A percentile compares a stretch with the other conserved stretches of the same genome.
These are phyloP conservation scores for Dendrostoma leiphaemia DNA, from an alignment of 2,329 filamentous ascomycete species.

Conservation along the genomic window DNA sequence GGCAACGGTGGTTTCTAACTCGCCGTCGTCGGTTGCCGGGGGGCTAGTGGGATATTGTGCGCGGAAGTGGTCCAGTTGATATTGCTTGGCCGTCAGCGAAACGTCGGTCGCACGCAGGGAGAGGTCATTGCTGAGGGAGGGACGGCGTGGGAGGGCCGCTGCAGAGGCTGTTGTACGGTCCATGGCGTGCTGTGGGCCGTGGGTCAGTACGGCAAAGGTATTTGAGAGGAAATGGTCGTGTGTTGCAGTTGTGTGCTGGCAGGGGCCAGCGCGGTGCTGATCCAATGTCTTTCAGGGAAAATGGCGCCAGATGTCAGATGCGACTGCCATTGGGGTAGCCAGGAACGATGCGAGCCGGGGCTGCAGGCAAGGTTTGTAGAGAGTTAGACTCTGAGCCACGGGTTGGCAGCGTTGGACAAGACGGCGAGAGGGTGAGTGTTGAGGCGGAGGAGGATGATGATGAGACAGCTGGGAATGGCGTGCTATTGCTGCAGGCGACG, in stretches of 20 bases:
- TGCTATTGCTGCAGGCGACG: slow-evolving; percentile 2
- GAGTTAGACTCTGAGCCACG: background rate
- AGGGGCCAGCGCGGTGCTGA: slow-evolving; percentile 2
- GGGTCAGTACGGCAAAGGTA: background rate
- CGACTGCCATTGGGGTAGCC: slow-evolving; percentile 15
- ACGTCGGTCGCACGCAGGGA: slow-evolving; percentile 10
- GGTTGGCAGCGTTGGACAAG: background rate
- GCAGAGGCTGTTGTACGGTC: slow-evolving; percentile 12
- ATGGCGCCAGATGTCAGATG: slow-evolving; percentile 13
- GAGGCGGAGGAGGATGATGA: slow-evolving; percentile 6
- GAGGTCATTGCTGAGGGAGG: slow-evolving; percentile 12
- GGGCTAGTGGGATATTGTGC: slow-evolving; percentile 15
- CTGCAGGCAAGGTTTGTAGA: background rate
- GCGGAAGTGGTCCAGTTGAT: slow-evolving; percentile 1
- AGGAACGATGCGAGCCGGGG: background rate
- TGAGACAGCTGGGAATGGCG: slow-evolving; percentile 17
- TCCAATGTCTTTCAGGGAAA: slow-evolving; percentile 11
- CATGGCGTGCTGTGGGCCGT: slow-evolving; percentile 13
- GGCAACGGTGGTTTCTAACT: slow-evolving; percentile 11
- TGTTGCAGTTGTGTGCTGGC: no score
- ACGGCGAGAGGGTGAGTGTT: background rate
- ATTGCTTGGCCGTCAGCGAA: slow-evolving; percentile 1
- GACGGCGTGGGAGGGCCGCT: slow-evolving; percentile 12
- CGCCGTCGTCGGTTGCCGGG: slow-evolving; percentile 26
- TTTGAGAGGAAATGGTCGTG: no score